phyloP scores from a whole-genome alignment of 2,329 filamentous ascomycete genomes.

The Pseudomassariella vexata region DNA sequence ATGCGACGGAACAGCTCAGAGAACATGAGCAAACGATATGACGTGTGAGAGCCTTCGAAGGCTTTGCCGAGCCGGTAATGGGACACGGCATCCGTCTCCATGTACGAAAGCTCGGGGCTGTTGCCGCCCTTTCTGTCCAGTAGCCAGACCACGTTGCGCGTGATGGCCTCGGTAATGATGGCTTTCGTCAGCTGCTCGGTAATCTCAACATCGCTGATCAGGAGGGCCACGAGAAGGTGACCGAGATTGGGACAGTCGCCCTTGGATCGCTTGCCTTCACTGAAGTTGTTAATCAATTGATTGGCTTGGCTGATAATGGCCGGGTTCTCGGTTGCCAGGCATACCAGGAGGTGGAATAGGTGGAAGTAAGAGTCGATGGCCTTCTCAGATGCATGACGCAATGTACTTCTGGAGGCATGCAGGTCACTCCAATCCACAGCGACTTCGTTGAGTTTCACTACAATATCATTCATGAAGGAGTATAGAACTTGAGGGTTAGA shows the following conservation, averaged over 20 bases:
- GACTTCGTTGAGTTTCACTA: constrained; percentile 40
- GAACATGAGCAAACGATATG: constrained; percentile 48
- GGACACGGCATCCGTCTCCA: constrained; percentile 34
- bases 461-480: constrained; percentile 44
- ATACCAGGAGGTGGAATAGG: constrained; percentile 44
- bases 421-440: constrained; percentile 20
- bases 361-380: constrained; percentile 48
- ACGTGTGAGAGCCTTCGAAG: constrained; percentile 38
- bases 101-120: constrained; percentile 38
- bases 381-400: constrained; percentile 44
- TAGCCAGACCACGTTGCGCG: constrained; percentile 46
- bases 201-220: constrained; percentile 37
- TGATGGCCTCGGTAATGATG: constrained; percentile 43
- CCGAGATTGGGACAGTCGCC: constrained; percentile 39
- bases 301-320: constrained; percentile 34
- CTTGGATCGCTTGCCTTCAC: constrained; percentile 32
- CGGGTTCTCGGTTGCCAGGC: constrained; percentile 32
- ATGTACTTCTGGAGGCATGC: constrained; percentile 26
- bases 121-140: constrained; percentile 30
- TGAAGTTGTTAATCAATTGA: constrained; percentile 29
- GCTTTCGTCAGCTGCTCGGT: constrained; percentile 30
- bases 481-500: constrained; percentile 31
- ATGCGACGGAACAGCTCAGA: constrained; percentile 41
- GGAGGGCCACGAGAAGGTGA: constrained; percentile 38
- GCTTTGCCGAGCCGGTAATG: constrained; percentile 40